A percentile compares a stretch with the other conserved stretches of the same genome.
phyloP scores from a whole-genome alignment of 2,329 filamentous ascomycete species.

The Pseudopyricularia cyperi region DNA sequence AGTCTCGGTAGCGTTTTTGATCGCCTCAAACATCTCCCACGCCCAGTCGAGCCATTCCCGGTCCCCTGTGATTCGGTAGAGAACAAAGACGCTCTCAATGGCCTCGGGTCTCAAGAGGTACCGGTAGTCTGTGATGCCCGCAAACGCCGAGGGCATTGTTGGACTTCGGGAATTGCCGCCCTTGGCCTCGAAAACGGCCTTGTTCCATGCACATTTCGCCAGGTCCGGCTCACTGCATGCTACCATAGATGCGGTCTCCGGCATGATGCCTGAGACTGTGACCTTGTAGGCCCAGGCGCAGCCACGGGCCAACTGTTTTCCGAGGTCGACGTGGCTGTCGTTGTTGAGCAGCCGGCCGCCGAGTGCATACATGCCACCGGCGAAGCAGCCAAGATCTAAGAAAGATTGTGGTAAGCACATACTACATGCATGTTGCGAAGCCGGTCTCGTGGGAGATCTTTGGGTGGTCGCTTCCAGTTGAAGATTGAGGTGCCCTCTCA shows the following conservation, averaged over 20 bases:
- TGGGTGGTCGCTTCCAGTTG: too few relatives aligned
- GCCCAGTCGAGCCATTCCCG: constrained; percentile 60
- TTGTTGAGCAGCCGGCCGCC: constrained; percentile 30
- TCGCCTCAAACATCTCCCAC: constrained; percentile 66
- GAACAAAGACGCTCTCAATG: constrained; percentile 61
- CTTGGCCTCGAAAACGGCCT: constrained; percentile 16
- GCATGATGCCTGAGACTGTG: constrained; percentile 44
- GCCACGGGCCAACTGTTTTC: constrained; percentile 34
- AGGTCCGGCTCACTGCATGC: constrained; percentile 31
- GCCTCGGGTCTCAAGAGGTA: constrained; percentile 58
- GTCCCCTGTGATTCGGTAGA: constrained; percentile 68
- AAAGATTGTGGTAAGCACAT: constrained; percentile 14
- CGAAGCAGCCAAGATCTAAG: constrained; percentile 24
- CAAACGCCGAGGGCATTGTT: constrained; percentile 16
- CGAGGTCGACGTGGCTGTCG: constrained; percentile 30
- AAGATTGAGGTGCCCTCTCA: too few relatives aligned
- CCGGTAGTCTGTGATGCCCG: constrained; percentile 14
- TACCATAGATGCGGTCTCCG: constrained; percentile 36
- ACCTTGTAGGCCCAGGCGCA: constrained; percentile 45
- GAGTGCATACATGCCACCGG: constrained; percentile 33
- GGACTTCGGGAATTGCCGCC: constrained; percentile 7
- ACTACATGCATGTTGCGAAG: too few relatives aligned
- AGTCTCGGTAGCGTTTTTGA: constrained; percentile 44
- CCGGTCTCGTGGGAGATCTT: too few relatives aligned
- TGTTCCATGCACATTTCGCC: constrained; percentile 20